Conservation (phyloP, 1,284 basidiomycete species). For the Blastosporella zonata region DNA sequence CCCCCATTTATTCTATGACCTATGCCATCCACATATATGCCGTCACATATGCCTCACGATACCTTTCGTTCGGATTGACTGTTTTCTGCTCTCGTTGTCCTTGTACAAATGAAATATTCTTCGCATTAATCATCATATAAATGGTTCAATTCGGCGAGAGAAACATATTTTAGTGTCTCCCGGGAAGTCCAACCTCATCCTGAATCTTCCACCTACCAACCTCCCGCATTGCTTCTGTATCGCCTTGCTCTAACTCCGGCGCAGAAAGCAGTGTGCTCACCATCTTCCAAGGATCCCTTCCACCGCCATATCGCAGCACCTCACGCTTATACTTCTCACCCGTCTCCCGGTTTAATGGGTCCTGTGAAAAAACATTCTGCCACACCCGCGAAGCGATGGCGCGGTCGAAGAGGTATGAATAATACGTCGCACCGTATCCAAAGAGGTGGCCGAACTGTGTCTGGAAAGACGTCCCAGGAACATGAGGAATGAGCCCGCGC, state of each 20-base stretch:
- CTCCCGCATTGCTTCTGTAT: constrained; percentile 80
- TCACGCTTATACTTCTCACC: constrained; percentile 82
- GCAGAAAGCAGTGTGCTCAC: constrained; percentile 71
- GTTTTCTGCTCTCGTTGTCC: not conserved
- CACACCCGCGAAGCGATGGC: constrained; percentile 93
- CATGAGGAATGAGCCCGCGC: constrained; percentile 79
- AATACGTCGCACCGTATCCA: constrained; percentile 97
- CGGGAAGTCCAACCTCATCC: constrained; percentile 54
- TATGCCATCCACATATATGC: not conserved
- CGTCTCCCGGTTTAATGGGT: constrained; percentile 60
- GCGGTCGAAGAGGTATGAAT: constrained; percentile 94
- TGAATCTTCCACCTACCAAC: constrained; percentile 87
- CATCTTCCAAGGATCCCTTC: constrained; percentile 93
- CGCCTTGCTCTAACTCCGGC: constrained; percentile 65
- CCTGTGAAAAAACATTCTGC: constrained; percentile 66
- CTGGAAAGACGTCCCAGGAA: constrained; percentile 85
- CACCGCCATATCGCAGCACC: constrained; percentile 82
- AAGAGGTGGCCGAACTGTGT: constrained; percentile 95
- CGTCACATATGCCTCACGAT: not conserved
- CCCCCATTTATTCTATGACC: not conserved
- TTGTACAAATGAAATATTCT: constrained; percentile 1
- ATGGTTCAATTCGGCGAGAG: not conserved
- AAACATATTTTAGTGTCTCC: constrained; percentile 39
- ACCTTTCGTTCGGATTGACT: not conserved
- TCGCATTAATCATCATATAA: not conserved